A percentile compares a stretch with the other conserved stretches of the same genome.
Conservation (phyloP, 176 grass and related monocot genomes). For the Calamus simplicifolius region DNA sequence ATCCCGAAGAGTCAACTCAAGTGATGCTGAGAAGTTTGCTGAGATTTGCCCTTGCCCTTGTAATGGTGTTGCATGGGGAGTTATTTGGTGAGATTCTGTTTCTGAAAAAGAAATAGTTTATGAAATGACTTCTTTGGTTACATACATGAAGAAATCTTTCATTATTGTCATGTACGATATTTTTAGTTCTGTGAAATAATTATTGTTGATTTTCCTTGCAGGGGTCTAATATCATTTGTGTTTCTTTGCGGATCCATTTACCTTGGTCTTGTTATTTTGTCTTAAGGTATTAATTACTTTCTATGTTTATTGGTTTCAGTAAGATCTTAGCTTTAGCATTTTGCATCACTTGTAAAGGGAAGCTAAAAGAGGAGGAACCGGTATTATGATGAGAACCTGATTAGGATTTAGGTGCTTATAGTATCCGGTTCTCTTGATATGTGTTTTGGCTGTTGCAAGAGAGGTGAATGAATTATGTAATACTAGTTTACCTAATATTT, state of each 20-base stretch:
- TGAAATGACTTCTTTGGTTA: too few species aligned
- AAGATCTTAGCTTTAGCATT: too few species aligned
- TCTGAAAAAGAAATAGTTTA: too few species aligned
- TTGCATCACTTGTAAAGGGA: too few species aligned
- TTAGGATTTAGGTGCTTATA: too few species aligned
- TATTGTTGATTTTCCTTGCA: conserved; percentile 34
- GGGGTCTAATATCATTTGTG: conserved; percentile 82
- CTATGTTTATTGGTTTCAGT: too few species aligned
- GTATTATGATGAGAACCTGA: too few species aligned
- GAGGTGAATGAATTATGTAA: too few species aligned
- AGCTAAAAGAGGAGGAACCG: too few species aligned
- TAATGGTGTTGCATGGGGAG: conserved; percentile 76
- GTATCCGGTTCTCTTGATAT: too few species aligned
- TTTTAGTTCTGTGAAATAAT: neutral
- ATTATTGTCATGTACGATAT: neutral
- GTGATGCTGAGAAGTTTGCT: conserved; percentile 99
- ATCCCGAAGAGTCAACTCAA: conserved; percentile 92
- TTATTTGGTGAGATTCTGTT: conserved; percentile 64
- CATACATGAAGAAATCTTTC: neutral
- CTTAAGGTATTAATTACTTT: conserved; percentile 52
- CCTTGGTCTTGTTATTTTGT: conserved; percentile 91
- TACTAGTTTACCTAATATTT: too few species aligned
- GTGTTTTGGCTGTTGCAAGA: too few species aligned
- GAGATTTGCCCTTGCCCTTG: conserved; percentile 97
- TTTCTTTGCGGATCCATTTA: conserved; percentile 80